These are phyloP conservation scores for Vicia sativa DNA, from an alignment of 306 rosid species.

Conservation along the genomic window DNA sequence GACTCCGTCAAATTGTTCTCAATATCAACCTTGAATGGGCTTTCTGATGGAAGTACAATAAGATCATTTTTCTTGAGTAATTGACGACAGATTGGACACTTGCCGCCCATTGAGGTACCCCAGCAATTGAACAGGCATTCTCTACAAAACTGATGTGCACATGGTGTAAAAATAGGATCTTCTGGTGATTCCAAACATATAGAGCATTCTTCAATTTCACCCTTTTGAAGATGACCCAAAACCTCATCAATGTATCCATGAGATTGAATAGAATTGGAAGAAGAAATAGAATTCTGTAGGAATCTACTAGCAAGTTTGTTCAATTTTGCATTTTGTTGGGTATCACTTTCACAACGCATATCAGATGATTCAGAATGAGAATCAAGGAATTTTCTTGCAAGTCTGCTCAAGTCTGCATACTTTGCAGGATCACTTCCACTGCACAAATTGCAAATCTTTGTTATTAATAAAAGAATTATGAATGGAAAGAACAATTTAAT, in stretches of 20 bases:
- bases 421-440: conserved; percentile 41
- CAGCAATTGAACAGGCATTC: conserved; percentile 78
- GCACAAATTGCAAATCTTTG: conserved; percentile 35
- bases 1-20: conserved; percentile 81
- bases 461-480: conserved; percentile 14
- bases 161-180: conserved; percentile 85
- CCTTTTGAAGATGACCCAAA: conserved; percentile 58
- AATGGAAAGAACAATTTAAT: conserved; percentile 9
- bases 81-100: conserved; percentile 73
- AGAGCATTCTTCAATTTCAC: conserved; percentile 69
- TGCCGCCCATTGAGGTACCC: conserved; percentile 61
- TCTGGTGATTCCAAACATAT: conserved; percentile 89
- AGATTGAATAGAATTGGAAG: conserved; percentile 45
- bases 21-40: conserved; percentile 63
- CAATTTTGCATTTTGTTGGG: conserved; percentile 55
- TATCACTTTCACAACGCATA: conserved; percentile 42
- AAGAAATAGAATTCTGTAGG: conserved; percentile 45
- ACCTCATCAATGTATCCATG: conserved; percentile 67
- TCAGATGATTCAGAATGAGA: conserved; percentile 22
- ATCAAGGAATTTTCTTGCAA: conserved; percentile 40
- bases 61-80: conserved; percentile 55
- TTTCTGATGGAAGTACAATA: conserved; percentile 62
- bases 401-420: conserved; percentile 45
- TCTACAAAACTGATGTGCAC: conserved; percentile 89
- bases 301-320: conserved; percentile 60